Conservation (phyloP, 2,329 filamentous ascomycete genomes). For the Talaromyces sp. region DNA sequence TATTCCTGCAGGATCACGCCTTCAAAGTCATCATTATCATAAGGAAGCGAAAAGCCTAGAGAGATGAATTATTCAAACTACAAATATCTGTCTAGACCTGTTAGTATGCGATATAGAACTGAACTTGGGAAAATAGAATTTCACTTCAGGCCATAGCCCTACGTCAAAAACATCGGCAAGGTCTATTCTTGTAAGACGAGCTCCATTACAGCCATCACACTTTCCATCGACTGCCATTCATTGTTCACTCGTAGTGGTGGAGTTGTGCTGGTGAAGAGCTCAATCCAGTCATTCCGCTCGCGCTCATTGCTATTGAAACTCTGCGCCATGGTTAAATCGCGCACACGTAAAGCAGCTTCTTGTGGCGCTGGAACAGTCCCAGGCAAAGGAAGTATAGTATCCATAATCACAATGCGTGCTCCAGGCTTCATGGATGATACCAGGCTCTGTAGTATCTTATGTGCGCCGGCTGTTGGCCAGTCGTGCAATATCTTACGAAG, state of each 20-base stretch:
- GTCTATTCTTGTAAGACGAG: background rate
- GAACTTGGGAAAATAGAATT: background rate
- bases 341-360: background rate
- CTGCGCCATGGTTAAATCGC: conserved; percentile 21
- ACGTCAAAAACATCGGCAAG: background rate
- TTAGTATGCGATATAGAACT: background rate
- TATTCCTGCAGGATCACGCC: no score
- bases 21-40: no score
- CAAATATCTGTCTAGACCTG: background rate
- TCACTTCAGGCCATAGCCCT: background rate
- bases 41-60: background rate
- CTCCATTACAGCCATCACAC: background rate
- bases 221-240: background rate
- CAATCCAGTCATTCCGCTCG: conserved; percentile 19
- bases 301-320: conserved; percentile 20
- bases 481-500: conserved; percentile 41
- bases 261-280: background rate
- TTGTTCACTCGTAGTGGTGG: background rate
- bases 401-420: conserved; percentile 31
- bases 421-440: conserved; percentile 29
- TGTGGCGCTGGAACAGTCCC: background rate
- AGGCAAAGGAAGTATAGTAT: conserved; percentile 28
- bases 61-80: background rate
- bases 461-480: conserved; percentile 33
- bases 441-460: conserved; percentile 33